Evolutionary conservation across 495 filamentous ascomycete genomes (phyloP).

Genomic region (Friedmanniomyces endolithicus): DNA sequence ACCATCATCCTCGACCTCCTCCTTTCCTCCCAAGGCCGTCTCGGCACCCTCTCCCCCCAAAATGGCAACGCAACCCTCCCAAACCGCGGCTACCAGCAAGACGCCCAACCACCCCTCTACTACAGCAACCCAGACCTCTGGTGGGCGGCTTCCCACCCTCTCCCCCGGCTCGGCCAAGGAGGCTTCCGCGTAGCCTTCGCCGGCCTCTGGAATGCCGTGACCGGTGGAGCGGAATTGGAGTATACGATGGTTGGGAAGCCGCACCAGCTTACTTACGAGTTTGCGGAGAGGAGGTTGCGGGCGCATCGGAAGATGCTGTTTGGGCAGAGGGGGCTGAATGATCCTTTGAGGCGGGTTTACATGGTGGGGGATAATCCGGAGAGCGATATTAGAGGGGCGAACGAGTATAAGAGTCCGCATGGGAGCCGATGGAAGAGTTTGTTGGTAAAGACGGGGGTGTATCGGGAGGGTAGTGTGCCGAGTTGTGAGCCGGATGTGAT

Average conservation of each 20-base stretch:
- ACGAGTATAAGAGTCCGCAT: conserved; percentile 50
- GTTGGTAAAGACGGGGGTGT: conserved; percentile 78
- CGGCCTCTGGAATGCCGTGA: conserved; percentile 64
- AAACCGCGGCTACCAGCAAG: conserved; percentile 63
- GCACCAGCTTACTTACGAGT: conserved; percentile 59
- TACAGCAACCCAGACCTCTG: conserved; percentile 84
- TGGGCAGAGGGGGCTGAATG: conserved; percentile 24
- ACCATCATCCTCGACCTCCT: conserved; percentile 73
- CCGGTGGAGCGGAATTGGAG: conserved; percentile 47
- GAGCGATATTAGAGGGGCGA: conserved; percentile 84
- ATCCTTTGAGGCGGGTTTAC: conserved; percentile 56
- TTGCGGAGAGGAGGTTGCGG: conserved; percentile 61
- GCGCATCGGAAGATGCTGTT: conserved; percentile 40
- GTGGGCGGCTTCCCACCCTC: conserved; percentile 71
- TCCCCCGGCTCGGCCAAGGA: conserved; percentile 88
- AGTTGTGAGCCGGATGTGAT: conserved; percentile 45
- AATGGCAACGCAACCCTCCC: conserved; percentile 44
- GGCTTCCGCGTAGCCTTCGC: conserved; percentile 72
- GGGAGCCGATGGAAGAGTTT: conserved; percentile 69
- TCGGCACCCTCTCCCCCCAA: conserved; percentile 62
- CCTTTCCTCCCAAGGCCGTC: conserved; percentile 54
- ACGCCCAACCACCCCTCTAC: conserved; percentile 68
- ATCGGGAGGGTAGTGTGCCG: conserved; percentile 42
- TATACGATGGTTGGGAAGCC: conserved; percentile 79
- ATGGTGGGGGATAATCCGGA: conserved; percentile 98